Base-by-base conservation (phyloP, 257 asterid genomes). In the Solanum appendiculatum region DNA sequence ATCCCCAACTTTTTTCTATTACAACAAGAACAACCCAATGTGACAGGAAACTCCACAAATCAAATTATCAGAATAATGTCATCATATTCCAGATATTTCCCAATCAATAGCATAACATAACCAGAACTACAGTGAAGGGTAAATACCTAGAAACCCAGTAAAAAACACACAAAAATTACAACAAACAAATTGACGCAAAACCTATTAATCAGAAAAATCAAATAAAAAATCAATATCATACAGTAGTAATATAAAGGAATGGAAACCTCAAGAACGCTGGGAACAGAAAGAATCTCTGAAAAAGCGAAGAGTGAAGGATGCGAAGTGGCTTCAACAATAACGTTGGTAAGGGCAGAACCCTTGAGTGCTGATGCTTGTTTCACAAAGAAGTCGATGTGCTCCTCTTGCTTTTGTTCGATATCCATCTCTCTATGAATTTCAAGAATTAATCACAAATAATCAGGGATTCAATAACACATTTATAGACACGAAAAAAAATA, bases 271-370 rank as follows among this genome's bases (percentile, higher is more conserved):
- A 89, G 83, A 84, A 97, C 88, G 86, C 27, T 94, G n/a, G 98
- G 93, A 73, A 94, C 92, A 18, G 96, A 83, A 85, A 97, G 95
- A 92, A 97, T 94, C 93, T 97, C 99, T 37, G 99, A 94, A 93
- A 97, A 97, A 74, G 99, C 99, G 77, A 97, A 97, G 33, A 97
- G 98, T 15, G 95, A 92, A 29, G 99, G 99, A 84, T 97, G 99
- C 2, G 98, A 97, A 86, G 98, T 97, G 68, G 98, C 98, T 85
- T 95, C 98, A 25, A 92, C 92, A 90, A 95, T 86, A 90, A 93
- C 90, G 87, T 39, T 84, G 31, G 93, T 89, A 6, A 97, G 95
- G n/a, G 92, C 91, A 7, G 95, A 74, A 66, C 97, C 98, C 86
- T 89, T 90, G 54, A 84, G 87, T 78, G 44, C 86, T 54, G 95